Base-by-base conservation (phyloP, 129 eudicot genomes). In the Helianthus annuus region DNA sequence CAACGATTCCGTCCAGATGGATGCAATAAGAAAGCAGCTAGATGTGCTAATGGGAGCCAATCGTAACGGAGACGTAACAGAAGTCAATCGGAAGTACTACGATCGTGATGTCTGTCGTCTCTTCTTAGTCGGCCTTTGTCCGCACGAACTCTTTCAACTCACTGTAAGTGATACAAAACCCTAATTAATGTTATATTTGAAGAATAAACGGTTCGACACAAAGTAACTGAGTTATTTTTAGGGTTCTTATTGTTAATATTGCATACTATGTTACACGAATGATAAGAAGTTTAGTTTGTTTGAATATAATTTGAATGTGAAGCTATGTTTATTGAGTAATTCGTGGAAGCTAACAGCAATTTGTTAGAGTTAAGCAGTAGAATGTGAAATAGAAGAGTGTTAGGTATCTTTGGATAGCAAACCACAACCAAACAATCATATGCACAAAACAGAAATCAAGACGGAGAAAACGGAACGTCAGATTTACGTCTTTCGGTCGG, bases 91-190 rank as follows among this genome's bases (percentile, higher is more conserved):
- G 4, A 89, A 90, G 91, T 94, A 85, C 75, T 90, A 77, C 85
- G 98, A 94, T 76, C 98, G 98, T 44, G 98, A 94, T 32, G 98
- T 94, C 15, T 94, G 98, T 55, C 98, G 98, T 70, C 89, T 94
- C 68, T 90, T 71, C 79, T 83, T 94, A 54, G 89, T 88, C 64
- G 98, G 98, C 46, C 96, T 94, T 45, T 94, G 98, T 66, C 98
- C 98, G 60, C 98, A 94, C 83, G 98, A 94, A 34, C 97, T 94
- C 54, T 94, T 94, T 69, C 98, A 94, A 60, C 91, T 94, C 76
- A 94, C 98, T 48, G 98, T 94, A 84, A 65, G 82, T 44, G 11
- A 39, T 12, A 3, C 51, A 16, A 27, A 71, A 44, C 66, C 14
- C 45, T 49, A 38, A 11, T 1, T 24, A 2, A 15, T 29, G 4